phyloP scores from a whole-genome alignment of 805 yeast species.

The Saturnispora saitoi region DNA sequence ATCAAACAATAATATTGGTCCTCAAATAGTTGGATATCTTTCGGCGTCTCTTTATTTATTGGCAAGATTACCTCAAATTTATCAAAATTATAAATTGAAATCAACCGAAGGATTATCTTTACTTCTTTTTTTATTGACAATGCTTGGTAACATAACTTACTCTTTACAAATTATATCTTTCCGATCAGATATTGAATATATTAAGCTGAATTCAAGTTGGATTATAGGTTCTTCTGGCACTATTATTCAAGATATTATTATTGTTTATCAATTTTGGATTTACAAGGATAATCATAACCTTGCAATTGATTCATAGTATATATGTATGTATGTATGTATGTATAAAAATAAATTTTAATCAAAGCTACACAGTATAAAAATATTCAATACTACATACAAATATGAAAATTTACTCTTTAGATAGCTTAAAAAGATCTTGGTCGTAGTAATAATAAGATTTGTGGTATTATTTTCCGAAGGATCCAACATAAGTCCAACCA shows the following conservation, averaged over 20 bases:
- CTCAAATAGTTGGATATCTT: slow-evolving; percentile 62
- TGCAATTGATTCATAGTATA: background rate
- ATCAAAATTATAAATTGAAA: slow-evolving; percentile 66
- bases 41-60: slow-evolving; percentile 63
- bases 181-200: slow-evolving; percentile 52
- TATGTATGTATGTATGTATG: background rate
- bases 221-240: slow-evolving; percentile 73
- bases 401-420: background rate
- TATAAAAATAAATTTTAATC: no score
- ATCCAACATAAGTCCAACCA: slow-evolving; percentile 94
- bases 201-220: slow-evolving; percentile 64
- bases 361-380: background rate
- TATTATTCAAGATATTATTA: slow-evolving; percentile 57
- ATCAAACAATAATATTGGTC: slow-evolving; percentile 22
- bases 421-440: background rate
- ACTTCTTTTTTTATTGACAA: slow-evolving; percentile 65
- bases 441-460: background rate
- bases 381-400: background rate
- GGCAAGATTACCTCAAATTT: slow-evolving; percentile 75
- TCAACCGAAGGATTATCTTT: slow-evolving; percentile 84
- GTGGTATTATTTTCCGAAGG: slow-evolving; percentile 17
- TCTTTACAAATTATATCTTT: slow-evolving; percentile 64
- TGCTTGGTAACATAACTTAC: slow-evolving; percentile 67
- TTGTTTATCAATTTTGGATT: slow-evolving; percentile 58
- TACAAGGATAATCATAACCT: slow-evolving; percentile 29